These are phyloP conservation scores for Kitagawia praeruptora DNA, from an alignment of 129 eudicot species.

Conservation along the genomic window DNA sequence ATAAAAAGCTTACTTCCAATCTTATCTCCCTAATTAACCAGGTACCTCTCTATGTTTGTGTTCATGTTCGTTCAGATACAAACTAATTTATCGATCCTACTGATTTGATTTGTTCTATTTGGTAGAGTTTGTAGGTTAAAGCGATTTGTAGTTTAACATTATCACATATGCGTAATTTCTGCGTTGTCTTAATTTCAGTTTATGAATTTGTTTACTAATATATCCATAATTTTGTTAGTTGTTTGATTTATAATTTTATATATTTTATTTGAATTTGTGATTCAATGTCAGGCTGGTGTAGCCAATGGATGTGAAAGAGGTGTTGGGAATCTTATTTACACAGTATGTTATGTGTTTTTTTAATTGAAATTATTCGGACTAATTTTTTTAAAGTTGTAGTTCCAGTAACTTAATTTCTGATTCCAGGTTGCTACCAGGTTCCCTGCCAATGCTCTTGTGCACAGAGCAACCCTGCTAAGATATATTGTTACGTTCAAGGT, in stretches of 20 bases:
- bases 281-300: conserved; percentile 55
- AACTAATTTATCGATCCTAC: background rate
- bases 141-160: background rate
- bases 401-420: background rate
- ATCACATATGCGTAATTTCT: background rate
- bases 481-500: conserved; percentile 78
- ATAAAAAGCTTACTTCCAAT: conserved; percentile 66
- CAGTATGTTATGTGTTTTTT: conserved; percentile 25
- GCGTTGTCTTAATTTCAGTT: background rate
- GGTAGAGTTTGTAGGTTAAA: background rate
- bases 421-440: conserved; percentile 79
- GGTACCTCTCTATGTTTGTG: conserved; percentile 25
- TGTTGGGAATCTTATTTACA: conserved; percentile 69
- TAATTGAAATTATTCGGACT: background rate
- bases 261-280: background rate
- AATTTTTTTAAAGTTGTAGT: background rate
- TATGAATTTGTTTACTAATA: no score
- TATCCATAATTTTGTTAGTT: background rate
- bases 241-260: no score
- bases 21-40: conserved; percentile 65
- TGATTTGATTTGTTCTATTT: background rate
- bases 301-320: conserved; percentile 73
- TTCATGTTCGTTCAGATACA: background rate
- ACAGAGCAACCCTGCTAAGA: conserved; percentile 56
- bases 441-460: conserved; percentile 85